Evolutionary conservation across 805 yeast species (phyloP).

Genomic region (Suhomyces faveliae): DNA sequence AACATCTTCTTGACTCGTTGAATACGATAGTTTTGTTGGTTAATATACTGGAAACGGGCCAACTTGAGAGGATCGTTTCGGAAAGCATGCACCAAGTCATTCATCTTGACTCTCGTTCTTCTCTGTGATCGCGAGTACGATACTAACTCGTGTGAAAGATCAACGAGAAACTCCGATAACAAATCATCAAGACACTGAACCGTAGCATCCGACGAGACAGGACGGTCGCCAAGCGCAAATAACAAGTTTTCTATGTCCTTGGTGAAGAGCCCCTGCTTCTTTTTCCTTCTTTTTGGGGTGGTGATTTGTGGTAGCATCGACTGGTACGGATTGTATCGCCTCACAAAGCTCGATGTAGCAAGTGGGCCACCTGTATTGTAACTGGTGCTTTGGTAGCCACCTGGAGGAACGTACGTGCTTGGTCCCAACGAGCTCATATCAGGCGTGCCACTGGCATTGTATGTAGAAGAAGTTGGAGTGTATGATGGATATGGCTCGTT

Average conservation of each 20-base stretch:
- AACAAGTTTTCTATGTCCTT: slow-evolving; percentile 43
- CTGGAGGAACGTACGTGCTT: too few species aligned
- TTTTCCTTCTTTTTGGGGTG: slow-evolving; percentile 19
- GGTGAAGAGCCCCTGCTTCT: slow-evolving; percentile 37
- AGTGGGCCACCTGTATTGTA: neutral
- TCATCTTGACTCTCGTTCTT: slow-evolving; percentile 38
- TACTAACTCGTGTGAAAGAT: slow-evolving; percentile 32
- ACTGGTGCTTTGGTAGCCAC: too few species aligned
- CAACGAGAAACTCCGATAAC: slow-evolving; percentile 35
- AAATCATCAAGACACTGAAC: slow-evolving; percentile 40
- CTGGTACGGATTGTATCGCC: slow-evolving; percentile 5
- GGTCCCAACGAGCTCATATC: neutral
- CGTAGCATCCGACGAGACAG: slow-evolving; percentile 38
- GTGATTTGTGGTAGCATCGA: slow-evolving; percentile 8
- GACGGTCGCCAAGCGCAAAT: slow-evolving; percentile 43
- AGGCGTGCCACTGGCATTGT: neutral
- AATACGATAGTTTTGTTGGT: slow-evolving; percentile 37
- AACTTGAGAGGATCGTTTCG: slow-evolving; percentile 43
- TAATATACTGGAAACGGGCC: slow-evolving; percentile 40
- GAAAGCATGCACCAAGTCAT: slow-evolving; percentile 42
- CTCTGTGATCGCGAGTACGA: slow-evolving; percentile 38
- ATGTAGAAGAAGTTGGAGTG: neutral
- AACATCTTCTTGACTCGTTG: slow-evolving; percentile 41
- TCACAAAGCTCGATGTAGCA: neutral
- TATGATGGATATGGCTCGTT: too few species aligned